Percentiles rank a stretch among this genome's conserved stretches.
phyloP scores from a whole-genome alignment of 2,329 filamentous ascomycete genomes.

The Arthrobotrys megalospora region DNA sequence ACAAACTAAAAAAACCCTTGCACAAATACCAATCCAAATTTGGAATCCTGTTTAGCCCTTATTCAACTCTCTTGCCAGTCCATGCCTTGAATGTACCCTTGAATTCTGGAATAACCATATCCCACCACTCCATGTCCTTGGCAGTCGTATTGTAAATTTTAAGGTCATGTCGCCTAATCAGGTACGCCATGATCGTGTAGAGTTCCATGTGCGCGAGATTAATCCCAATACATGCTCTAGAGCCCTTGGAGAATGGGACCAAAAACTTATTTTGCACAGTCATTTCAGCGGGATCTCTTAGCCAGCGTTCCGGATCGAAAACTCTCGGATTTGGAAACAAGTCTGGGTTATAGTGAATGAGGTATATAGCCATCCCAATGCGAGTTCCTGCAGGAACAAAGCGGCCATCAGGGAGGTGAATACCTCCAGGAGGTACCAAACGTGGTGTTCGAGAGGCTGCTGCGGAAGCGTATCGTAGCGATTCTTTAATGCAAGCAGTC shows the following conservation, averaged over 20 bases:
- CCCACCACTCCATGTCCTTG: conserved; percentile 63
- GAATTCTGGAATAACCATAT: conserved; percentile 41
- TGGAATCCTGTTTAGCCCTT: conserved; percentile 17
- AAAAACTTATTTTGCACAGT: conserved; percentile 63
- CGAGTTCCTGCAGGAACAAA: conserved; percentile 29
- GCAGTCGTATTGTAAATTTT: conserved; percentile 64
- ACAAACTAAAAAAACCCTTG: neutral
- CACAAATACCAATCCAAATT: neutral
- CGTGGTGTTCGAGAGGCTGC: conserved; percentile 57
- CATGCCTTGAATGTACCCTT: conserved; percentile 34
- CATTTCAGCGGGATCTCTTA: conserved; percentile 58
- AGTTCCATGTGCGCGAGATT: conserved; percentile 65
- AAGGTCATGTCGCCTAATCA: conserved; percentile 65
- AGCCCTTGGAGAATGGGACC: conserved; percentile 64
- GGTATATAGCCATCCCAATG: conserved; percentile 42
- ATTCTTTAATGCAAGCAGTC: conserved; percentile 36
- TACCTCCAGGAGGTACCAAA: conserved; percentile 36
- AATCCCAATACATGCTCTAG: conserved; percentile 64
- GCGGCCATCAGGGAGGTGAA: conserved; percentile 32
- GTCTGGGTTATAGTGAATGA: conserved; percentile 58
- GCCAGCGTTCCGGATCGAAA: conserved; percentile 50
- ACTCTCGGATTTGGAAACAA: conserved; percentile 60
- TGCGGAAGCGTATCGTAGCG: neutral
- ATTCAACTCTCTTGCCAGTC: conserved; percentile 33
- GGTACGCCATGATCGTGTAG: conserved; percentile 64